Base-by-base conservation (phyloP, 148 eudicot genomes). In the Drosera capensis region DNA sequence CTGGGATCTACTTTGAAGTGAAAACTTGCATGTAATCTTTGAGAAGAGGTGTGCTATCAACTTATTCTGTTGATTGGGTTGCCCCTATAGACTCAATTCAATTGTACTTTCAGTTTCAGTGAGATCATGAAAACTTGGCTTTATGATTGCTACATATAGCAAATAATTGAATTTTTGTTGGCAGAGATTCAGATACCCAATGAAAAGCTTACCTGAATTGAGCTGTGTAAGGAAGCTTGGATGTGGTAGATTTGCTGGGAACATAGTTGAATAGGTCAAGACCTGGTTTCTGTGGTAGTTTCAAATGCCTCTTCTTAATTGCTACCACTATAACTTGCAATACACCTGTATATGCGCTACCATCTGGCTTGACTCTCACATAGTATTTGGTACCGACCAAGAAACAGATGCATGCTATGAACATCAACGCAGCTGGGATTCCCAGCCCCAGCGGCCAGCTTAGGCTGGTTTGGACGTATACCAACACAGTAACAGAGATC, bases 361-460 rank as follows among this genome's bases (percentile, higher is more conserved):
- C 94, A 49, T 80, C 75, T 5, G 94, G 94, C 64, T 61, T 65
- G 38, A 88, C 77, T 25, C 41, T 77, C 30, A 88, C 96, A 45
- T 88, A 88, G 6, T 83, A 62, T 12, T 56, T 75, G 1, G 77
- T 53, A 13, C 96, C 96, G 43, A 41, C 23, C 52, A 77, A 74
- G 52, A 79, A 80, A 3, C 79, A 30, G 2, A 67, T 7, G 25
- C 62, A 70, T 0, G 92, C 54, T 0, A 88, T 13, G 30, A 79
- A 26, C 96, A 88, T 88, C 19, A 88, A 63, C 8, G 45, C 38
- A 0, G 96, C 53, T 0, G 94, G 96, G 24, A 88, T 83, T 0
- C 67, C 83, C 17, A 88, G 52, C 3, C 96, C 96, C 26, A 83
- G 63, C 15, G 72, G 53, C 96, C 96, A 88, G 50, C 81, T 83